A percentile compares a stretch with the other conserved stretches of the same genome.
These are phyloP conservation scores for Leccinum ochraceum DNA, from an alignment of 768 basidiomycete genomes.

Conservation along the genomic window DNA sequence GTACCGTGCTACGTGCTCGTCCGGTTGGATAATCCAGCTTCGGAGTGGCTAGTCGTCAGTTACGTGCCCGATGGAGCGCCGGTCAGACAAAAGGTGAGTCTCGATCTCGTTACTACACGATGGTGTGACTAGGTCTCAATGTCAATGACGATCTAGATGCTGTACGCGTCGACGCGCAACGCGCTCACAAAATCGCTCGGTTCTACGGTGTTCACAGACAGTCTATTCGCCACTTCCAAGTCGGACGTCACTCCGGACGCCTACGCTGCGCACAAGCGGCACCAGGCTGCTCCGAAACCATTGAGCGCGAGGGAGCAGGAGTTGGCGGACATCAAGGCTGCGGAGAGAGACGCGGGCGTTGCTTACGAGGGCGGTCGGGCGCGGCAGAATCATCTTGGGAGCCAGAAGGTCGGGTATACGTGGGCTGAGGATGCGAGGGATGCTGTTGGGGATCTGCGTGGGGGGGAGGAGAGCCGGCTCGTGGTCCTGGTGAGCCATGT, in stretches of 20 bases:
- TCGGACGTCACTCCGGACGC: constrained; percentile 64
- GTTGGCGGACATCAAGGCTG: constrained; percentile 71
- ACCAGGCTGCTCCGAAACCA: constrained; percentile 76
- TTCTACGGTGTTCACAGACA: constrained; percentile 67
- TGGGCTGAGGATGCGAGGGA: constrained; percentile 69
- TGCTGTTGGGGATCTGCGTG: constrained; percentile 60
- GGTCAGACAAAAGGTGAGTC: constrained; percentile 73
- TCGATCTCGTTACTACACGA: constrained; percentile 6
- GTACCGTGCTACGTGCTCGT: constrained; percentile 77
- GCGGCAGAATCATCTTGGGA: constrained; percentile 56
- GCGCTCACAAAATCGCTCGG: constrained; percentile 74
- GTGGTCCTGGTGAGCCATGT: constrained; percentile 59
- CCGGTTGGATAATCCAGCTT: constrained; percentile 56
- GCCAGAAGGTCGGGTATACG: constrained; percentile 55
- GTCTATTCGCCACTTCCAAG: constrained; percentile 78
- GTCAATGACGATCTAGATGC: constrained; percentile 57
- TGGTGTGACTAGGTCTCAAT: not conserved
- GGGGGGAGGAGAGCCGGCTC: constrained; percentile 49
- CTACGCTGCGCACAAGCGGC: constrained; percentile 72
- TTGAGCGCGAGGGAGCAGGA: constrained; percentile 83
- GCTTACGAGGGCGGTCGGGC: constrained; percentile 60
- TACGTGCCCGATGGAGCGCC: constrained; percentile 84
- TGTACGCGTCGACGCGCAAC: constrained; percentile 80
- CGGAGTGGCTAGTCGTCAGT: constrained; percentile 72
- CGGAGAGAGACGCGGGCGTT: constrained; percentile 62